A percentile compares a stretch with the other conserved stretches of the same genome.
Conservation (phyloP, 2,329 filamentous ascomycete genomes). For the Kalaharituber pfeilii region DNA sequence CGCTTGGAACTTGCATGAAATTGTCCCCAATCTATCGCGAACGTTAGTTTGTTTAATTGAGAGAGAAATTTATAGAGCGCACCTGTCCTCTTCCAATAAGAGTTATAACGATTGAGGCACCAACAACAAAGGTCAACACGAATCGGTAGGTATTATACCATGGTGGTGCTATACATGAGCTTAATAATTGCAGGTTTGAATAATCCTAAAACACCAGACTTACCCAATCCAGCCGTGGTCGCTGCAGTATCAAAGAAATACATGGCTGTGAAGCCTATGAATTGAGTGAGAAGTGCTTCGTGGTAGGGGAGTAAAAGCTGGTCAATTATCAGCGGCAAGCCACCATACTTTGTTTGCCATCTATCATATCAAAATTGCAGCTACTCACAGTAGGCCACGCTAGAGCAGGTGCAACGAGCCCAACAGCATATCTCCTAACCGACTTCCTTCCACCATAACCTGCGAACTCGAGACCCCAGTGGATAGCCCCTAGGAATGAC, state of each 20-base stretch:
- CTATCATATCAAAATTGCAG: not conserved
- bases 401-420: conserved; percentile 58
- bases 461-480: conserved; percentile 42
- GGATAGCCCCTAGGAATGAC: conserved; percentile 69
- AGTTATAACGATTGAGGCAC: conserved; percentile 60
- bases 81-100: conserved; percentile 71
- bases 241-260: conserved; percentile 73
- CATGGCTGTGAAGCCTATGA: conserved; percentile 64
- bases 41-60: too few relatives aligned
- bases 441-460: conserved; percentile 17
- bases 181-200: not conserved
- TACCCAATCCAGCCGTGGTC: conserved; percentile 50
- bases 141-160: conserved; percentile 90
- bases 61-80: conserved; percentile 21
- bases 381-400: conserved; percentile 58
- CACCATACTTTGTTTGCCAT: not conserved
- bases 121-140: conserved; percentile 77
- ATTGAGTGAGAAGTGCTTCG: conserved; percentile 71
- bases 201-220: too few relatives aligned
- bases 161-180: conserved; percentile 35
- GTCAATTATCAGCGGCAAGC: not conserved
- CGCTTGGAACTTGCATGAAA: not conserved
- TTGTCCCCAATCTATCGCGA: not conserved
- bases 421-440: conserved; percentile 66
- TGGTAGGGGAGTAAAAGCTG: conserved; percentile 57